A percentile compares a stretch with the other conserved stretches of the same genome.
Conservation (phyloP, 1,139 yeast genomes). For the Pichia terricola region DNA sequence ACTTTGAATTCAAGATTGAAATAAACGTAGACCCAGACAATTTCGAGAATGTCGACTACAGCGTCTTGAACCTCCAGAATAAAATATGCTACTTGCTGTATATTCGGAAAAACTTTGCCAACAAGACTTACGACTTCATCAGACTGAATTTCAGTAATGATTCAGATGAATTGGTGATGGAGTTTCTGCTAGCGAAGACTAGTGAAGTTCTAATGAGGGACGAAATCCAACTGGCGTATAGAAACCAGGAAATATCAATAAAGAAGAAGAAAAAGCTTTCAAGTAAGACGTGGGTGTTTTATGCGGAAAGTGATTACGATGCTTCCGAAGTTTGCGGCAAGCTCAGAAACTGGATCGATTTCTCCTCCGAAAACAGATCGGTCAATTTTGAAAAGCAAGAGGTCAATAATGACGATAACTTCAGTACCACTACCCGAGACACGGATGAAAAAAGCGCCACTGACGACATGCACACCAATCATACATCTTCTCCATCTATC, state of each 20-base stretch:
- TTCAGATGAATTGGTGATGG: conserved; percentile 14
- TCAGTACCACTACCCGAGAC: not conserved
- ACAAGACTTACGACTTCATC: conserved; percentile 17
- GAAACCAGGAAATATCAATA: conserved; percentile 18
- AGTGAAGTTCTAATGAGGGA: conserved; percentile 14
- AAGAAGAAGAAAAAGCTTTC: conserved; percentile 19
- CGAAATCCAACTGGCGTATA: conserved; percentile 17
- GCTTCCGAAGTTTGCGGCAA: conserved; percentile 67
- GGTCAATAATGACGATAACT: not conserved
- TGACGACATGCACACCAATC: not conserved
- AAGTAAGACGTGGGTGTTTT: conserved; percentile 43
- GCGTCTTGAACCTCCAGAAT: conserved; percentile 9
- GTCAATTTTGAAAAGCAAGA: not conserved
- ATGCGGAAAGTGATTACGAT: conserved; percentile 76
- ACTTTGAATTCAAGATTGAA: conserved; percentile 20
- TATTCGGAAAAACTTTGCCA: conserved; percentile 15
- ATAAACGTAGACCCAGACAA: not conserved
- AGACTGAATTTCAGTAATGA: conserved; percentile 15
- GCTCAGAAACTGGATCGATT: conserved; percentile 22
- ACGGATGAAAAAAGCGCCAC: not conserved
- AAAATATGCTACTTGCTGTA: conserved; percentile 13
- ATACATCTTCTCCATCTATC: conserved; percentile 3
- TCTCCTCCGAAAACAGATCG: not conserved
- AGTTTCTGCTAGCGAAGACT: conserved; percentile 13
- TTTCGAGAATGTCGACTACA: conserved; percentile 3